Evolutionary conservation across 2,329 filamentous ascomycete species (phyloP), one percentile per base, ranked within the genome.

Genomic region (Xylariomycetidae sp.): DNA sequence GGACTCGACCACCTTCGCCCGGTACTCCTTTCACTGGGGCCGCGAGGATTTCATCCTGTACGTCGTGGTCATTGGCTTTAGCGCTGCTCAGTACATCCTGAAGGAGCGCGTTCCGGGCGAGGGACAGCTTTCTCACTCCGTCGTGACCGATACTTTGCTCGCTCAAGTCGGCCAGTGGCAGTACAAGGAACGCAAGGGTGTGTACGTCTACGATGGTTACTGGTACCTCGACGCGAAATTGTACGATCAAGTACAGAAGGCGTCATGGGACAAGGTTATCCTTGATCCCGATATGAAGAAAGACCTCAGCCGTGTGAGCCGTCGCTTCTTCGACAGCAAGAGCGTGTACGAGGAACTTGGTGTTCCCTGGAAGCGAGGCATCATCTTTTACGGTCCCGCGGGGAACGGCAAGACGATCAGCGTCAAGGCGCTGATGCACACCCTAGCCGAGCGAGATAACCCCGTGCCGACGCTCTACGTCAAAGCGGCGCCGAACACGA

Each of bases 361-460:
- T 34, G 76, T 85, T 7, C 78, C 80, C 0, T 85, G 80, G 80
- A 85, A 85, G 64, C 62, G 79, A 29, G 80, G 80, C 1, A 61
- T 84, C 27, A 83, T 85, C 37, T 83, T 81, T 50, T 71, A 83
- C 41, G 80, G 79, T 0, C 74, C 78, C 0, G 77, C 66, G 0
- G 66, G 66, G 0, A 85, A 84, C 38, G 81, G 80, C 9, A 85
- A 85, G 61, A 85, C 80, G 0, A 81, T 84, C 45, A 77, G 72
- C 20, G 79, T 84, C 60, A 84, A 84, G 58, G 80, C 81, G 0
- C 74, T 78, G 48, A 84, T 85, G 77, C 69, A 82, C 46, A 69
- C 67, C 38, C 64, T 85, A 0, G 78, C 74, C 44, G 57, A 66
- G 14, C 66, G 70, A 14, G 62, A 69, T 16, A 58, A 69, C 0